Base-by-base conservation (phyloP, 305 asterid species). In the Fraxinus sp. region DNA sequence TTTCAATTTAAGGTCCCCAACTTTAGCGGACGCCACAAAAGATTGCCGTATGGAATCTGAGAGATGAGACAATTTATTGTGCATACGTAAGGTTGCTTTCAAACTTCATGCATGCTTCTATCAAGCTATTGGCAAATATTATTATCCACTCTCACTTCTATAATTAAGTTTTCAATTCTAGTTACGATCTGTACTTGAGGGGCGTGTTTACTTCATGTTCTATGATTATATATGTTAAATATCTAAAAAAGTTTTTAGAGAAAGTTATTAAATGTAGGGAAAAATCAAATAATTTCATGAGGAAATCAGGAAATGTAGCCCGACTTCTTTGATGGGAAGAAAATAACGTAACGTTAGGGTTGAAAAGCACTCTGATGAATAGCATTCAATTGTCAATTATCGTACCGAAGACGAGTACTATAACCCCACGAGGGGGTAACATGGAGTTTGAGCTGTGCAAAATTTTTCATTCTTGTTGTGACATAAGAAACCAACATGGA, bases 1-100 rank as follows among this genome's bases (percentile, higher is more conserved):
- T 86, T 87, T 77, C 79, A 70, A 77, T 24, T 80, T 78, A 39
- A 89, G 95, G 97, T 89, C 93, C 97, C 95, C 91, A 24, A 85
- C 89, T 70, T 84, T 86, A 80, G 85, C 82, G 85, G 87, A 79
- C 81, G 85, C 85, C 86, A 84, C 83, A 81, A 83, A 87, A 79
- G 70, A 84, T 82, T 81, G 85, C 85, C 91, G 84, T 86, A 84
- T 87, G 74, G 81, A 89, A 86, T 84, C 77, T 86, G 57, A 85
- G 84, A 83, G 86, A 89, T 85, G 82, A 88, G 93, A 89, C 93
- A 89, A 90, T 80, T 85, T 82, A 92, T 87, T 87, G 89, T 80
- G 85, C 86, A 46, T 57, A 20, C 78, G 86, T 64, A 79, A 52
- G 81, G 84, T 84, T 57, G 83, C 82, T 84, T 90, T 81, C 87